Conservation (phyloP, 805 yeast genomes). For the Hyphopichia homilentoma region DNA sequence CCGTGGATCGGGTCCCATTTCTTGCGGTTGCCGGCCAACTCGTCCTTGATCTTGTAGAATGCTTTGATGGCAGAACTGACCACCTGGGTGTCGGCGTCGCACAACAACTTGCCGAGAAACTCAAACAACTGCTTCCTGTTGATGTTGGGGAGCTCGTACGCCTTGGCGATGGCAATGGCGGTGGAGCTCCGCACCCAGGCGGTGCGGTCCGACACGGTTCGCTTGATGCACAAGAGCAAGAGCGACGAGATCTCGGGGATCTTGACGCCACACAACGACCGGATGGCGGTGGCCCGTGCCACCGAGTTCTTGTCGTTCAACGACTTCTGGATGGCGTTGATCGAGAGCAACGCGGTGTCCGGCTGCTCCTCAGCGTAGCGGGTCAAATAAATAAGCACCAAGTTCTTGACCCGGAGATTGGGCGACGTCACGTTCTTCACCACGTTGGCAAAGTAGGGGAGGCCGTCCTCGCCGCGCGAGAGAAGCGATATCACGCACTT, state of each 20-base stretch:
- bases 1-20: slow-evolving; percentile 68
- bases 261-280: slow-evolving; percentile 78
- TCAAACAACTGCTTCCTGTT: slow-evolving; percentile 47
- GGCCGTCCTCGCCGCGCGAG: slow-evolving; percentile 39
- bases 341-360: slow-evolving; percentile 82
- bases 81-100: slow-evolving; percentile 66
- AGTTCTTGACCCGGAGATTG: slow-evolving; percentile 59
- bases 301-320: slow-evolving; percentile 67
- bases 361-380: slow-evolving; percentile 81
- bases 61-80: slow-evolving; percentile 65
- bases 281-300: slow-evolving; percentile 66
- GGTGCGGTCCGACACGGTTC: slow-evolving; percentile 65
- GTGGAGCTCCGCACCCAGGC: slow-evolving; percentile 77
- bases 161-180: slow-evolving; percentile 69
- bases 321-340: slow-evolving; percentile 87
- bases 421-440: slow-evolving; percentile 79
- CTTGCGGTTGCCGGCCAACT: slow-evolving; percentile 24
- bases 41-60: slow-evolving; percentile 45
- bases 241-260: slow-evolving; percentile 82
- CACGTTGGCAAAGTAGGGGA: slow-evolving; percentile 70
- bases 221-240: slow-evolving; percentile 65
- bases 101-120: slow-evolving; percentile 48
- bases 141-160: slow-evolving; percentile 37
- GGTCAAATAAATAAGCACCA: slow-evolving; percentile 72
- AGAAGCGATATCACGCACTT: slow-evolving; percentile 37